Percentiles rank a stretch among this genome's conserved stretches.
phyloP scores from a whole-genome alignment of 495 filamentous ascomycete genomes.

The Lophium mytilinum region DNA sequence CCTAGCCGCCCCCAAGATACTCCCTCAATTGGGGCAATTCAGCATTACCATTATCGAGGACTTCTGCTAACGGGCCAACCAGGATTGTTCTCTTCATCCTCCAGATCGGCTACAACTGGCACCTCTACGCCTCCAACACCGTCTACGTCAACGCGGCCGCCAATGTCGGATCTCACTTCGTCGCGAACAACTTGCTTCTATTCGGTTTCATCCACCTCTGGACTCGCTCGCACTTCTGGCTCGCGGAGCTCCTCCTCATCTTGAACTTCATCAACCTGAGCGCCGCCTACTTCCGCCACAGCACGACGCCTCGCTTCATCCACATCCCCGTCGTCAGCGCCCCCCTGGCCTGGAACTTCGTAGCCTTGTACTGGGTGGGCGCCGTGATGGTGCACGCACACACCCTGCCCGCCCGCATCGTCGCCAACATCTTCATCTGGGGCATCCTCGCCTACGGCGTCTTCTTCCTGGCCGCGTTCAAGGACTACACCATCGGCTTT shows the following conservation, averaged over 20 bases:
- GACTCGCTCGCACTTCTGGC: slow-evolving; percentile 63
- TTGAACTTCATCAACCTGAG: slow-evolving; percentile 74
- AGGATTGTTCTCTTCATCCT: slow-evolving; percentile 69
- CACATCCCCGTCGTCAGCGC: slow-evolving; percentile 66
- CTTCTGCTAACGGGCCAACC: neutral
- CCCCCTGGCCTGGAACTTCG: slow-evolving; percentile 75
- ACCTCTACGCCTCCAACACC: slow-evolving; percentile 60
- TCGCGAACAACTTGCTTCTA: slow-evolving; percentile 71
- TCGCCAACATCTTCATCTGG: slow-evolving; percentile 85
- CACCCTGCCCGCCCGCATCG: slow-evolving; percentile 56
- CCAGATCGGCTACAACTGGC: slow-evolving; percentile 66
- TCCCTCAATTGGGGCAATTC: neutral
- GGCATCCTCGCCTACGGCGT: slow-evolving; percentile 62
- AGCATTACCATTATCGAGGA: neutral
- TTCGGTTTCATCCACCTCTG: slow-evolving; percentile 76
- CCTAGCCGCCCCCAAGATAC: neutral
- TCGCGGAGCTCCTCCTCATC: slow-evolving; percentile 63
- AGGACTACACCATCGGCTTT: slow-evolving; percentile 81
- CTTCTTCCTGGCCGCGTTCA: slow-evolving; percentile 59
- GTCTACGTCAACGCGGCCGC: slow-evolving; percentile 58
- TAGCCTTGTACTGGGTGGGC: slow-evolving; percentile 80
- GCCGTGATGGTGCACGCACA: slow-evolving; percentile 61
- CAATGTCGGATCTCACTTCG: slow-evolving; percentile 74
- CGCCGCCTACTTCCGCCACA: slow-evolving; percentile 69
- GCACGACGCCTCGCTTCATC: slow-evolving; percentile 54